These are phyloP conservation scores for Albifimbria verrucaria DNA, from an alignment of 2,329 filamentous ascomycete species.

Conservation along the genomic window DNA sequence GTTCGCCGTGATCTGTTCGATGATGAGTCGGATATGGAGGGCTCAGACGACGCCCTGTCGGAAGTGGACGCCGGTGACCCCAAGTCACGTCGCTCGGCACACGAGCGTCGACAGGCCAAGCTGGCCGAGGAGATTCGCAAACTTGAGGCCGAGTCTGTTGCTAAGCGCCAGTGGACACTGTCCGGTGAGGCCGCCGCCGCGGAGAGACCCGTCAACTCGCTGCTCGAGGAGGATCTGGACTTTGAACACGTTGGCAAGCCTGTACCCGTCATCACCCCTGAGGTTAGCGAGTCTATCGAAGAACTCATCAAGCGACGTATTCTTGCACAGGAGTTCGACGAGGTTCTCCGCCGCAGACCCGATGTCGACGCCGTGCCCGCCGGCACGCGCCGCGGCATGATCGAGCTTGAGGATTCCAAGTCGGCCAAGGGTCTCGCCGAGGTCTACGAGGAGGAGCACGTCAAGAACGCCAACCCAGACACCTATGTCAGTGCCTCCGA, in stretches of 20 bases:
- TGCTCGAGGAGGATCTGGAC: slow-evolving; percentile 91
- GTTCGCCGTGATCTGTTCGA: slow-evolving; percentile 91
- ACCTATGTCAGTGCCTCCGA: slow-evolving; percentile 78
- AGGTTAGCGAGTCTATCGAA: slow-evolving; percentile 88
- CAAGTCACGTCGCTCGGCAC: slow-evolving; percentile 72
- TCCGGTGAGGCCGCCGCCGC: slow-evolving; percentile 81
- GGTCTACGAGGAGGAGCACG: slow-evolving; percentile 90
- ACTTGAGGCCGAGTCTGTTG: slow-evolving; percentile 83
- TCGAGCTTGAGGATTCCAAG: slow-evolving; percentile 84
- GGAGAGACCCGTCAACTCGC: slow-evolving; percentile 83
- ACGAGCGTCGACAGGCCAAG: slow-evolving; percentile 83
- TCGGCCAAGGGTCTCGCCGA: slow-evolving; percentile 85
- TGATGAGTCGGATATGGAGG: slow-evolving; percentile 63
- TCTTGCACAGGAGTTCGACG: slow-evolving; percentile 85
- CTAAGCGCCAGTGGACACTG: slow-evolving; percentile 87
- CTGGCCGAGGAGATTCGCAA: slow-evolving; percentile 86
- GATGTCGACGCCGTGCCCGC: slow-evolving; percentile 63
- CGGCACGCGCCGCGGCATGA: slow-evolving; percentile 64
- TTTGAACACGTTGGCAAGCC: slow-evolving; percentile 96
- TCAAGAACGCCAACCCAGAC: slow-evolving; percentile 71
- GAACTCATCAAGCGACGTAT: slow-evolving; percentile 93
- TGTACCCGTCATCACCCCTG: slow-evolving; percentile 87
- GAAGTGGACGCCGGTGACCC: slow-evolving; percentile 67
- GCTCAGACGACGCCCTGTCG: slow-evolving; percentile 62
- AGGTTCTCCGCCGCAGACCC: slow-evolving; percentile 78